phyloP scores from a whole-genome alignment of 2,329 filamentous ascomycete species.

The Trichophyton mentagrophytes region DNA sequence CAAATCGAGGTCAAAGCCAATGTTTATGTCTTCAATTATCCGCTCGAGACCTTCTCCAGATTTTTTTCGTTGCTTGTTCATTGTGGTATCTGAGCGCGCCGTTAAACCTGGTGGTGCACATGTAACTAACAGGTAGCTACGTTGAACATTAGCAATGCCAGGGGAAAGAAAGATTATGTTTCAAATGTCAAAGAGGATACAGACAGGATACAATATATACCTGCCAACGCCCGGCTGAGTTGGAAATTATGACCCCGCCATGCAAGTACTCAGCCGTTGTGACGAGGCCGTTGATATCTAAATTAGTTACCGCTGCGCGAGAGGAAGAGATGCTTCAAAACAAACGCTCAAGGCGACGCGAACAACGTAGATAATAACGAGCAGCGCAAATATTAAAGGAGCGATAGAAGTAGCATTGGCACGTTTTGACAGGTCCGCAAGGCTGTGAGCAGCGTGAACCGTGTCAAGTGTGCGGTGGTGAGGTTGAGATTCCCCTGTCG shows the following conservation, averaged over 20 bases:
- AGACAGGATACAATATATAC: not conserved
- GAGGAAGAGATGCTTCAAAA: not conserved
- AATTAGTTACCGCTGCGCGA: not conserved
- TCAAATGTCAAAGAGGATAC: not conserved
- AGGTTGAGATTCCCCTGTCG: not conserved
- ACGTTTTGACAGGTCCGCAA: not conserved
- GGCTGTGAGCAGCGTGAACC: not conserved
- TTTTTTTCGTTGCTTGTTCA: conserved; percentile 2
- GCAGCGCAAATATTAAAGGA: not conserved
- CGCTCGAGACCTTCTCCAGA: conserved; percentile 17
- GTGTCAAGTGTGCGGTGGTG: not conserved
- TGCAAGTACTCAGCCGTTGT: not conserved
- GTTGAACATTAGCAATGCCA: not conserved
- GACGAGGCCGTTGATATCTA: not conserved
- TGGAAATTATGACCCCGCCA: not conserved
- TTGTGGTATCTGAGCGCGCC: not conserved
- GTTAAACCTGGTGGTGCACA: not conserved
- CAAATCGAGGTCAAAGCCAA: conserved; percentile 23
- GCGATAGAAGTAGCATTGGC: not conserved
- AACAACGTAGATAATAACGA: not conserved
- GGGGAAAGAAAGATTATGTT: not conserved
- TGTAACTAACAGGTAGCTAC: not conserved
- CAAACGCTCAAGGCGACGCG: not conserved
- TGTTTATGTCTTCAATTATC: conserved; percentile 24
- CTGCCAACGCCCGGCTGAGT: not conserved